A percentile compares a stretch with the other conserved stretches of the same genome.
Conservation (phyloP, 805 yeast species). For the Suhomyces prunicola region DNA sequence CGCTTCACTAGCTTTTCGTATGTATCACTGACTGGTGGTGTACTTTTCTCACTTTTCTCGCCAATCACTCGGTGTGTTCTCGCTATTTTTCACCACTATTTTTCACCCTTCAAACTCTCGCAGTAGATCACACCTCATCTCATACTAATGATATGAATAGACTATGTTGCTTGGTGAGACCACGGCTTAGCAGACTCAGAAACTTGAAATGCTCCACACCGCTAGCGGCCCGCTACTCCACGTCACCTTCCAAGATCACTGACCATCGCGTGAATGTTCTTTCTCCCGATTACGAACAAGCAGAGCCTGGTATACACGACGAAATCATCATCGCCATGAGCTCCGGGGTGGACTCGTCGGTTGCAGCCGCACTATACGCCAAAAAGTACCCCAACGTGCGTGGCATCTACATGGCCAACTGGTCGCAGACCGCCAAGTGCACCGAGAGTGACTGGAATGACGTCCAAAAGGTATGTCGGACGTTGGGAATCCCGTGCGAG, state of each 20-base stretch:
- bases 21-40: no score
- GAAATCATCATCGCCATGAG: conserved; percentile 86
- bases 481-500: conserved; percentile 64
- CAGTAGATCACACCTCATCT: no score
- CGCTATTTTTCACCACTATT: no score
- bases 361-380: conserved; percentile 69
- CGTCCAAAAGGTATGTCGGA: conserved; percentile 61
- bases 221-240: neutral
- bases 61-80: neutral
- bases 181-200: neutral
- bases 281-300: conserved; percentile 29
- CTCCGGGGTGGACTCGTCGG: conserved; percentile 94
- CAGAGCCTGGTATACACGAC: conserved; percentile 49
- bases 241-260: neutral
- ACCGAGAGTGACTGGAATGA: conserved; percentile 88
- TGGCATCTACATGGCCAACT: conserved; percentile 93
- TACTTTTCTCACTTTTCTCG: neutral
- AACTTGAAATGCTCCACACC: neutral
- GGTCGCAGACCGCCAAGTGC: conserved; percentile 70
- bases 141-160: neutral
- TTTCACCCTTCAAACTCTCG: no score
- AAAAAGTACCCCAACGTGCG: conserved; percentile 54
- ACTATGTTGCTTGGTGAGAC: neutral
- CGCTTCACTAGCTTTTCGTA: no score
- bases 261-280: neutral